phyloP scores from a whole-genome alignment of 2,329 filamentous ascomycete species.

The Ophiosphaerella herpotricha region DNA sequence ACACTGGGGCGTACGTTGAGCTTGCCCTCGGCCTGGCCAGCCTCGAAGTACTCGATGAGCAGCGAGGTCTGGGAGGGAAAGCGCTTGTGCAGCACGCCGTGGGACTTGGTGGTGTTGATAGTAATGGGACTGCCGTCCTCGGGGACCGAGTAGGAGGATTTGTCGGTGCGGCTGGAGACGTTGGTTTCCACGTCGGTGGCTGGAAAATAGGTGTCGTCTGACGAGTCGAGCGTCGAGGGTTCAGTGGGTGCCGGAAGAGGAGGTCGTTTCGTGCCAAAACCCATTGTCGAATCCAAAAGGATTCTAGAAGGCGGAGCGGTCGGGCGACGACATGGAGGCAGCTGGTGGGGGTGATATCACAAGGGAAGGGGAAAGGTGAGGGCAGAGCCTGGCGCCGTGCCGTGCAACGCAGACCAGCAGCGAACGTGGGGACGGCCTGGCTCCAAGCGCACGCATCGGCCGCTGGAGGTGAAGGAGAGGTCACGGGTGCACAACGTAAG shows the following conservation, averaged over 20 bases:
- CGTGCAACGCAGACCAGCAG: too few species aligned
- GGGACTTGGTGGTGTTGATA: slow-evolving; percentile 75
- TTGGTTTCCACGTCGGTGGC: slow-evolving; percentile 65
- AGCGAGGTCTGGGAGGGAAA: slow-evolving; percentile 81
- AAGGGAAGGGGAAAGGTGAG: slow-evolving; percentile 4
- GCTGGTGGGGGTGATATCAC: slow-evolving; percentile 16
- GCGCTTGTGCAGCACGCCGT: slow-evolving; percentile 60
- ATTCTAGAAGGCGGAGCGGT: slow-evolving; percentile 34
- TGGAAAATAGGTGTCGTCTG: slow-evolving; percentile 53
- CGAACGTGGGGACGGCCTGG: too few species aligned
- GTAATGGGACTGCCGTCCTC: slow-evolving; percentile 91
- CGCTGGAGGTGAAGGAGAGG: too few species aligned
- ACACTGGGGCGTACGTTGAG: slow-evolving; percentile 79
- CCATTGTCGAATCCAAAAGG: slow-evolving; percentile 47
- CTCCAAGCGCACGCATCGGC: too few species aligned
- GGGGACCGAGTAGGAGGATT: slow-evolving; percentile 77
- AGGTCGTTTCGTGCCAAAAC: slow-evolving; percentile 54
- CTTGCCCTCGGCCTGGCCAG: slow-evolving; percentile 66
- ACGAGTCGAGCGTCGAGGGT: slow-evolving; percentile 66
- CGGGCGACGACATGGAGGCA: slow-evolving; percentile 38
- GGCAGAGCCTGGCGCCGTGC: background rate
- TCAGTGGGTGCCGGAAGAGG: slow-evolving; percentile 81
- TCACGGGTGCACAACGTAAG: too few species aligned
- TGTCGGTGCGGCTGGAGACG: slow-evolving; percentile 69
- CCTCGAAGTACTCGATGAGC: slow-evolving; percentile 94